Conservation (phyloP, 2,329 filamentous ascomycete genomes). For the Immersiporthe knoxdaviesiana region DNA sequence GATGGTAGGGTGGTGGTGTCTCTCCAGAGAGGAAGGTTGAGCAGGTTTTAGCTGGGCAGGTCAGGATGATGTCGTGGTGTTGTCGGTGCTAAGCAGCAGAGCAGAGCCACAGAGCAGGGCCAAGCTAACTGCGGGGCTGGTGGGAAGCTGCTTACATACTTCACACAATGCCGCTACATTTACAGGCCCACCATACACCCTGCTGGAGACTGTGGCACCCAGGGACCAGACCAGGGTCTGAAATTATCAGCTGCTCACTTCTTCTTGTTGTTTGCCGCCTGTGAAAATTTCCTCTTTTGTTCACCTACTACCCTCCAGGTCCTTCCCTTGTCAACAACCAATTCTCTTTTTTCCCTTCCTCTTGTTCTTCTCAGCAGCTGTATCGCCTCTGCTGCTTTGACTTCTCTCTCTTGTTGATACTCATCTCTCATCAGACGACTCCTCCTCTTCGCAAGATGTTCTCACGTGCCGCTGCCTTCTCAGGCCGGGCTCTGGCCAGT, state of each 20-base stretch:
- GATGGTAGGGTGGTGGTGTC: background rate
- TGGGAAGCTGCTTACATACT: background rate
- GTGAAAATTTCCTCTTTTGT: slow-evolving; percentile 18
- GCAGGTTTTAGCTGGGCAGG: background rate
- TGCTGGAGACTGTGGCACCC: background rate
- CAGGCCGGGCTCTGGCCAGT: slow-evolving; percentile 7
- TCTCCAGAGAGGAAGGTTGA: background rate
- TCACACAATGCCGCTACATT: background rate
- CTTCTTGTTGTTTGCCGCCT: background rate
- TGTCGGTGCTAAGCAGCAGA: background rate
- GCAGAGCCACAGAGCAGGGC: background rate
- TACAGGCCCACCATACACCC: background rate
- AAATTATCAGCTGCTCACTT: slow-evolving; percentile 7
- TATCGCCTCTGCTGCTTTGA: background rate
- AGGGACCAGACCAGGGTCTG: slow-evolving; percentile 11
- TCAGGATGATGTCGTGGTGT: background rate
- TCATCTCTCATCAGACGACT: background rate
- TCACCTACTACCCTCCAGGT: background rate
- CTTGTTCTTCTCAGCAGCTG: background rate
- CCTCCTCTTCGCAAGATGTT: slow-evolving; percentile 8
- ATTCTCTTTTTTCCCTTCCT: background rate
- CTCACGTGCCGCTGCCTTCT: slow-evolving; percentile 8
- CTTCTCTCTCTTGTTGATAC: background rate
- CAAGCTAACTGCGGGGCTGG: slow-evolving; percentile 3
- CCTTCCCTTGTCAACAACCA: background rate